Percentiles rank a stretch among this genome's conserved stretches.
Conservation (phyloP, 2,329 filamentous ascomycete genomes). For the Aureobasidium sp. region DNA sequence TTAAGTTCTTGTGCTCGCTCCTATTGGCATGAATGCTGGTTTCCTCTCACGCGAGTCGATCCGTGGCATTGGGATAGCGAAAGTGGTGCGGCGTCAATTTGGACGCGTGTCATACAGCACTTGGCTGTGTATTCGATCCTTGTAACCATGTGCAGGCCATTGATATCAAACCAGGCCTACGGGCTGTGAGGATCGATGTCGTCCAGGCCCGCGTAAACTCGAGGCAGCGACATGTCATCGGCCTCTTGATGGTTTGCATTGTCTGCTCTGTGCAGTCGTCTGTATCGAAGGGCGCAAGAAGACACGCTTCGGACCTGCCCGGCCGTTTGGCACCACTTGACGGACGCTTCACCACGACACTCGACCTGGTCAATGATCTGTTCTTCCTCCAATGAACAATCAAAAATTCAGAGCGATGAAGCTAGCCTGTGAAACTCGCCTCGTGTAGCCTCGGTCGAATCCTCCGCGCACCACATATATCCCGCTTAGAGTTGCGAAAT, state of each 20-base stretch:
- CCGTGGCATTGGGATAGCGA: too few relatives aligned
- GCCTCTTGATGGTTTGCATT: too few relatives aligned
- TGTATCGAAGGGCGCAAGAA: not conserved
- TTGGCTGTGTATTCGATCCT: not conserved
- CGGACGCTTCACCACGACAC: not conserved
- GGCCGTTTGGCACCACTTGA: slow-evolving; percentile 1
- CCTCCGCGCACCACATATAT: not conserved
- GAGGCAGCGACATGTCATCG: too few relatives aligned
- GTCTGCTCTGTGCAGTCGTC: too few relatives aligned
- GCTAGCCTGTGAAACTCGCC: not conserved
- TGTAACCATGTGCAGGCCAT: not conserved
- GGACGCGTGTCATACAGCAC: not conserved
- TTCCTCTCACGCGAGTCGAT: too few relatives aligned
- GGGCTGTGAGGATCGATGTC: too few relatives aligned
- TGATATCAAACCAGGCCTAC: too few relatives aligned
- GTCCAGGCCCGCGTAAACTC: too few relatives aligned
- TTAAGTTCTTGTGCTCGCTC: too few relatives aligned
- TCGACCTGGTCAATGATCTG: not conserved
- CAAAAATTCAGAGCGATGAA: not conserved
- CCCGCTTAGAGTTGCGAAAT: not conserved
- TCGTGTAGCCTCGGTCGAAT: not conserved
- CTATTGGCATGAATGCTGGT: not conserved
- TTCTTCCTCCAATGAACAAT: not conserved
- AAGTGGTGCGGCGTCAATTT: too few relatives aligned
- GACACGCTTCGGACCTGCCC: slow-evolving; percentile 3